A percentile compares a stretch with the other conserved stretches of the same genome.
Conservation (phyloP, 108 stramenopile species). For the Pseudonitzschia pungens region DNA sequence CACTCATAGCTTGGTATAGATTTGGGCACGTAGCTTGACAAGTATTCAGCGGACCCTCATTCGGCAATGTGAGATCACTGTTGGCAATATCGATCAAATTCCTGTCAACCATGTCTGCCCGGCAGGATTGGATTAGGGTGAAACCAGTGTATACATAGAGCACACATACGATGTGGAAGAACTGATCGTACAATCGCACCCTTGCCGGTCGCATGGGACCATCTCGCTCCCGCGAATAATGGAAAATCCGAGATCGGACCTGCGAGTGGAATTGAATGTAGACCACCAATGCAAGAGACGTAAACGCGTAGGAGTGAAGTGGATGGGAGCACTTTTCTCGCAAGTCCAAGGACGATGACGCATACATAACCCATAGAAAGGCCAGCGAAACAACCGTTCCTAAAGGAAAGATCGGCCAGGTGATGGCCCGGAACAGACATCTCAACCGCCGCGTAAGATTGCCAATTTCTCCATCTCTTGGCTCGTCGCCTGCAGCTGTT, state of each 20-base stretch:
- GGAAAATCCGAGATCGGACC: constrained; percentile 47
- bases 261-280: constrained; percentile 59
- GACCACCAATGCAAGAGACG: constrained; percentile 36
- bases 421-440: constrained; percentile 55
- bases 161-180: constrained; percentile 59
- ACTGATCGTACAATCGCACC: constrained; percentile 63
- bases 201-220: constrained; percentile 55
- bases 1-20: constrained; percentile 42
- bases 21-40: constrained; percentile 60
- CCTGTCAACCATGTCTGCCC: constrained; percentile 35
- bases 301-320: constrained; percentile 50
- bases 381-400: constrained; percentile 48
- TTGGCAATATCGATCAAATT: neutral
- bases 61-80: neutral
- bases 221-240: constrained; percentile 57
- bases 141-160: constrained; percentile 59
- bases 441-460: constrained; percentile 49
- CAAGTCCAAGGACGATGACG: constrained; percentile 50
- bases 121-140: constrained; percentile 55
- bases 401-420: constrained; percentile 62
- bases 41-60: constrained; percentile 31
- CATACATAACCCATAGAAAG: constrained; percentile 53
- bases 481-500: constrained; percentile 16
- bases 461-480: constrained; percentile 31
- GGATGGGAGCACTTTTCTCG: constrained; percentile 50